These are phyloP conservation scores for Cucurbitaria berberidis DNA, from an alignment of 2,329 filamentous ascomycete species.

Conservation along the genomic window DNA sequence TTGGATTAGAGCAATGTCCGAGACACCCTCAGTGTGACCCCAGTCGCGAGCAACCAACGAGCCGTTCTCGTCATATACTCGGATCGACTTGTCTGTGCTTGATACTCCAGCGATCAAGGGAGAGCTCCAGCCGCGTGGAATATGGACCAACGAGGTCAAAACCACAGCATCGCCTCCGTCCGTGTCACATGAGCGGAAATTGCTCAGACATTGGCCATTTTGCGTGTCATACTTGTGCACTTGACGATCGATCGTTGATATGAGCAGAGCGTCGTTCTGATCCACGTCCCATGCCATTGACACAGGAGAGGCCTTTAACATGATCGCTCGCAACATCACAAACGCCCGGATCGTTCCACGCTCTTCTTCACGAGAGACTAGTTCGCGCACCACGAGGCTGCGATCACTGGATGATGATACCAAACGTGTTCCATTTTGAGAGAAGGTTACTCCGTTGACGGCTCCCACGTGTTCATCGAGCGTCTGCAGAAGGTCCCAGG, in stretches of 20 bases:
- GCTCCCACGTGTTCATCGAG: slow-evolving; percentile 89
- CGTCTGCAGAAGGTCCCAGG: slow-evolving; percentile 84
- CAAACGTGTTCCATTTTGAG: slow-evolving; percentile 71
- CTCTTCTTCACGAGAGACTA: slow-evolving; percentile 71
- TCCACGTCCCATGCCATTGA: slow-evolving; percentile 78
- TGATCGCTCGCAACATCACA: slow-evolving; percentile 76
- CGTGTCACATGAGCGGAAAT: slow-evolving; percentile 84
- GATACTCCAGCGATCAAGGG: slow-evolving; percentile 84
- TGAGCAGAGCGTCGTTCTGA: slow-evolving; percentile 60
- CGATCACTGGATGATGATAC: slow-evolving; percentile 86
- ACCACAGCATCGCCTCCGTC: slow-evolving; percentile 82
- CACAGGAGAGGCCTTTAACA: slow-evolving; percentile 83
- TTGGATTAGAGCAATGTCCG: slow-evolving; percentile 71
- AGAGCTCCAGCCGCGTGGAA: slow-evolving; percentile 62
- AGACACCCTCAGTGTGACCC: slow-evolving; percentile 94
- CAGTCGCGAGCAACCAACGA: slow-evolving; percentile 84
- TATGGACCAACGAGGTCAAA: slow-evolving; percentile 75
- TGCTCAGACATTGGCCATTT: slow-evolving; percentile 71
- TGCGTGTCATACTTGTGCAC: slow-evolving; percentile 66
- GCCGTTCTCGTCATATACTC: slow-evolving; percentile 85
- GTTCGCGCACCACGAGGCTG: slow-evolving; percentile 81
- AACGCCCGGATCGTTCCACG: slow-evolving; percentile 71
- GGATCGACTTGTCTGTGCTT: slow-evolving; percentile 92
- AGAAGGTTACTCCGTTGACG: slow-evolving; percentile 78
- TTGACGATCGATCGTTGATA: slow-evolving; percentile 68